Evolutionary conservation across 1,284 basidiomycete species (phyloP), one percentile per base, ranked within the genome.

Genomic region (Trametes versicolor): DNA sequence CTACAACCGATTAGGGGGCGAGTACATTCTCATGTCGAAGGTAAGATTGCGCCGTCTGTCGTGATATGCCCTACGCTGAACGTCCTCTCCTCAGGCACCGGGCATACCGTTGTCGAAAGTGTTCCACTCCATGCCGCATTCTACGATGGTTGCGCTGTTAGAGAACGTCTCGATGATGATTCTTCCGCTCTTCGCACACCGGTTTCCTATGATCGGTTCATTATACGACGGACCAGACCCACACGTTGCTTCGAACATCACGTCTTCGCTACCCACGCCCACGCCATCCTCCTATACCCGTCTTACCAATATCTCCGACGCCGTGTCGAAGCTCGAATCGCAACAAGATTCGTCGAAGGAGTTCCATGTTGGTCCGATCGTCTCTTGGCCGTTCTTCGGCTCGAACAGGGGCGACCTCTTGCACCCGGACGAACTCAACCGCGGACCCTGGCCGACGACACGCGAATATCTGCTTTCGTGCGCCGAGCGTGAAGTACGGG

Each of bases 341-440:
- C 43, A 64, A 27, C 37, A 53, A 54, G 54, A 53, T 32, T 53
- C 68, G 34, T 59, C 58, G 13, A 68, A 74, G 69, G 80, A 85
- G 64, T 87, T 85, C 74, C 85, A 89, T 61, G 81, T 94, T 45
- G 92, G 92, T 2, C 89, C 90, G 8, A 94, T 94, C 72, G 85
- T 94, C 61, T 93, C 92, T 2, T 94, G 93, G 92, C 90, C 92
- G 1, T 94, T 94, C 82, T 94, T 94, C 74, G 92, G 92, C 49
- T 90, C 90, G 9, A 87, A 89, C 70, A 84, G 93, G 39, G 92
- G 92, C 34, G 88, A 91, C 62, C 82, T 93, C 23, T 71, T 78
- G 0, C 88, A 91, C 70, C 86, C 90, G 2, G 78, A 81, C 25
- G 90, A 92, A 70, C 82, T 94, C 48, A 82, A 92, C 70, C 87